Evolutionary conservation across 371 early-diverging fungal species (phyloP).

Genomic region (Mucor lusitanicus): DNA sequence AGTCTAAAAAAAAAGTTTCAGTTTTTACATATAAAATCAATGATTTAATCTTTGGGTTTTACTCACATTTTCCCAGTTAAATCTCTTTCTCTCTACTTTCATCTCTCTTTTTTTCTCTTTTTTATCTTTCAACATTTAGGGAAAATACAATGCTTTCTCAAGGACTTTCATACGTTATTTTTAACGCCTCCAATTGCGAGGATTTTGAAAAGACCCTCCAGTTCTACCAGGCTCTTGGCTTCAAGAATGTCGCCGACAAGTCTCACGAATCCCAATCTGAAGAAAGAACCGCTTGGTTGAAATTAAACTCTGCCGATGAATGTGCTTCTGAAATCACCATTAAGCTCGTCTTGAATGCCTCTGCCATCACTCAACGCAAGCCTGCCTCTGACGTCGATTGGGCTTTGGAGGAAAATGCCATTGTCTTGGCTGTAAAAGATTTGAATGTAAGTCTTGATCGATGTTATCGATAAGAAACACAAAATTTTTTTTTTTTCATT

Average conservation of each 20-base stretch:
- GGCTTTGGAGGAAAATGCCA: conserved; percentile 30
- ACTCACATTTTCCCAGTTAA: neutral
- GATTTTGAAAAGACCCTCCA: conserved; percentile 39
- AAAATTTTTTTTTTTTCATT: conserved; percentile 9
- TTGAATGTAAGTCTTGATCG: conserved; percentile 28
- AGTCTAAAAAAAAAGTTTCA: conserved; percentile 12
- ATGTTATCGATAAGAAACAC: conserved; percentile 16
- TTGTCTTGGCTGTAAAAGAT: conserved; percentile 32
- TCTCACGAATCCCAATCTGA: conserved; percentile 31
- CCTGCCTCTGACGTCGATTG: conserved; percentile 31
- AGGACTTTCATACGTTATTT: conserved; percentile 61
- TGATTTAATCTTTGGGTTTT: neutral
- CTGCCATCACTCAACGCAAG: conserved; percentile 9
- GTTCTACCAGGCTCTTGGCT: conserved; percentile 65
- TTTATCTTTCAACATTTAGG: neutral
- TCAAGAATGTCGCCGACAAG: conserved; percentile 35
- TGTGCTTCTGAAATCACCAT: conserved; percentile 39
- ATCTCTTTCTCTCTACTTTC: neutral
- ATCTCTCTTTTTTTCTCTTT: neutral
- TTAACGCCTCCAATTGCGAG: conserved; percentile 44
- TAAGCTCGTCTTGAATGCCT: conserved; percentile 35
- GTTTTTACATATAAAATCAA: neutral
- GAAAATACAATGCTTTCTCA: conserved; percentile 21
- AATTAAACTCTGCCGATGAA: conserved; percentile 28
- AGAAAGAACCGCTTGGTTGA: conserved; percentile 38